Percentiles rank a stretch among this genome's conserved stretches.
Evolutionary conservation across 2,329 filamentous ascomycete species (phyloP).

Genomic region (Monilinia aucupariae): DNA sequence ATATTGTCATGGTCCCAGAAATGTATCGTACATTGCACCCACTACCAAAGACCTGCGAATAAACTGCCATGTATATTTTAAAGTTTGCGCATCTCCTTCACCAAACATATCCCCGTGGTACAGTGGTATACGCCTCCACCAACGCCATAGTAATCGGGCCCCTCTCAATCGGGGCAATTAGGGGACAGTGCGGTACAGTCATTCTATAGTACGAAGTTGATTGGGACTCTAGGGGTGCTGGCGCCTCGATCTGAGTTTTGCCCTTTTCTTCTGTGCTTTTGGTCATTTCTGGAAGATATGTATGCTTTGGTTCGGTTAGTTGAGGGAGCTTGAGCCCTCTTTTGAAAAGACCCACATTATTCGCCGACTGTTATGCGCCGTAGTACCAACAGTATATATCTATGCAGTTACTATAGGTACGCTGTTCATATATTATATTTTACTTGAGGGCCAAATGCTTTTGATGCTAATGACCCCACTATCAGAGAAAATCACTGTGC

Average conservation of each 20-base stretch:
- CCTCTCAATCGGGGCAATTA: too few species aligned
- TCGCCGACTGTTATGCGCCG: neutral
- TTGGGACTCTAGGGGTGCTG: neutral
- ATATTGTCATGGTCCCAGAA: neutral
- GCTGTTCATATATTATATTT: too few species aligned
- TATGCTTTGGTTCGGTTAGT: neutral
- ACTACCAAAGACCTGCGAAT: neutral
- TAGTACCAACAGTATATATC: neutral
- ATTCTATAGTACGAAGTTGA: too few species aligned
- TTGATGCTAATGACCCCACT: neutral
- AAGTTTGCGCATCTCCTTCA: neutral
- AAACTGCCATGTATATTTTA: neutral
- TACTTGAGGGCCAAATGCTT: neutral
- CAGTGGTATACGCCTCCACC: neutral
- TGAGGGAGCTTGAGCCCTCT: neutral
- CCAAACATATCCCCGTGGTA: neutral
- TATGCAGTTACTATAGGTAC: neutral
- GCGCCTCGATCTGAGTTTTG: neutral
- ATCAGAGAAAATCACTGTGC: neutral
- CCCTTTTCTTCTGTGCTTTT: neutral
- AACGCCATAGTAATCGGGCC: too few species aligned
- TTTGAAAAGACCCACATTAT: neutral
- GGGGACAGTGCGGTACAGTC: too few species aligned
- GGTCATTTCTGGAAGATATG: neutral
- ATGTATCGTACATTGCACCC: neutral